phyloP scores from a whole-genome alignment of 2,329 filamentous ascomycete genomes.

The Penicillium digitatum region DNA sequence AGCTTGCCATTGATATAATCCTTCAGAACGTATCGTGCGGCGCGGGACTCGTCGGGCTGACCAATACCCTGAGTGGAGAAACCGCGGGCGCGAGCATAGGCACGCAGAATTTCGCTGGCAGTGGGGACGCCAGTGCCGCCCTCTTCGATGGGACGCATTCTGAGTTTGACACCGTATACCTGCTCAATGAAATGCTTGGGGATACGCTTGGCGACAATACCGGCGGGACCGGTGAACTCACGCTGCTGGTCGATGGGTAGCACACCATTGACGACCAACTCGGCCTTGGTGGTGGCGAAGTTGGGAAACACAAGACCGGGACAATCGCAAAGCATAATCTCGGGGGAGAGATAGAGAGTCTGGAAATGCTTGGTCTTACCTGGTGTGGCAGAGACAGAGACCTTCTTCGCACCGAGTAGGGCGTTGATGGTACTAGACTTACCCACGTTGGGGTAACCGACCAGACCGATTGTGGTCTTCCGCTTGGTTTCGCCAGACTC shows the following conservation, averaged over 20 bases:
- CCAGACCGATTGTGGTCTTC: slow-evolving; percentile 86
- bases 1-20: slow-evolving; percentile 97
- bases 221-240: slow-evolving; percentile 83
- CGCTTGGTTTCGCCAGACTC: slow-evolving; percentile 47
- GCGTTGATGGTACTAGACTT: slow-evolving; percentile 99
- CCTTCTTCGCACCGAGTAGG: slow-evolving; percentile 96
- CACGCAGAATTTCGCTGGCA: slow-evolving; percentile 74
- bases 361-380: slow-evolving; percentile 99
- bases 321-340: slow-evolving; percentile 92
- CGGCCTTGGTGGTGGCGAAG: slow-evolving; percentile 93
- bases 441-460: slow-evolving; percentile 97
- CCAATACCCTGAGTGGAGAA: slow-evolving; percentile 87
- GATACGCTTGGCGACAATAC: slow-evolving; percentile 77
- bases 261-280: slow-evolving; percentile 91
- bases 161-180: slow-evolving; percentile 87
- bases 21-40: slow-evolving; percentile 84
- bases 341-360: slow-evolving; percentile 87
- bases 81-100: slow-evolving; percentile 83
- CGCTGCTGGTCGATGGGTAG: slow-evolving; percentile 94
- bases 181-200: slow-evolving; percentile 87
- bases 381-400: slow-evolving; percentile 93
- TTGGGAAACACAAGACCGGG: slow-evolving; percentile 98
- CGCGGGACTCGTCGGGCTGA: slow-evolving; percentile 88
- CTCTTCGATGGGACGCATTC: slow-evolving; percentile 76
- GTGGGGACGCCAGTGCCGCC: slow-evolving; percentile 86